Evolutionary conservation across 192 early-diverging fungal genomes (phyloP), one percentile per base, ranked within the genome.

Genomic region (Physocladia obscura): DNA sequence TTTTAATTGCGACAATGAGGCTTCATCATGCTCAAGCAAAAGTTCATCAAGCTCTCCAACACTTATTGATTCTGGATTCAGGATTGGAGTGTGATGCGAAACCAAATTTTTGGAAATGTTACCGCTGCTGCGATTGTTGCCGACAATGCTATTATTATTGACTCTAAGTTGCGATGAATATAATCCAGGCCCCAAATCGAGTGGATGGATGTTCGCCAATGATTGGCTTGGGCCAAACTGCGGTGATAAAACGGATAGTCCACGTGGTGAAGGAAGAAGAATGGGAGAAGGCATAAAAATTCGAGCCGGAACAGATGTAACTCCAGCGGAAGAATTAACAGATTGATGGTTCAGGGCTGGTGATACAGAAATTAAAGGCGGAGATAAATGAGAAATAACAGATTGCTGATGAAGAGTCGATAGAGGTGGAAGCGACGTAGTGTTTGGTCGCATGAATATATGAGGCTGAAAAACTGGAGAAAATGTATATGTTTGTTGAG

Each of bases 371-470:
- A 68, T 29, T 8, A 68, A 38, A 4, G 54, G 27, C 21, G 65
- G 65, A 6, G 65, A 68, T 21, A 57, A 29, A 13, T 68, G 65
- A 34, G 65, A 68, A 24, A 68, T 39, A n/a, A 29, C 4, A 22
- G 40, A 24, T 44, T 68, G 65, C 5, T 68, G 38, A n/a, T 68
- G 65, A 8, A 68, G 52, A 2, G 65, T 68, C 0, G 65, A 68
- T 24, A 68, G 38, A 8, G 65, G 65, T 26, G 65, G 65, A 8
- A 68, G 54, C 13, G 65, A 57, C 15, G 65, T 68, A 26, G 54
- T 57, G 65, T 68, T 68, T 22, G 65, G 65, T 30, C 65, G 50
- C 11, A 68, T 68, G 56, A 68, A 68, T 34, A 68, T 68, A 35
- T 57, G 65, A 1, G 65, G 54, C 37, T 68, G 65, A 38, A 68